These are phyloP conservation scores for Gynostemma pentaphyllum DNA, from an alignment of 306 rosid genomes.

Conservation along the genomic window DNA sequence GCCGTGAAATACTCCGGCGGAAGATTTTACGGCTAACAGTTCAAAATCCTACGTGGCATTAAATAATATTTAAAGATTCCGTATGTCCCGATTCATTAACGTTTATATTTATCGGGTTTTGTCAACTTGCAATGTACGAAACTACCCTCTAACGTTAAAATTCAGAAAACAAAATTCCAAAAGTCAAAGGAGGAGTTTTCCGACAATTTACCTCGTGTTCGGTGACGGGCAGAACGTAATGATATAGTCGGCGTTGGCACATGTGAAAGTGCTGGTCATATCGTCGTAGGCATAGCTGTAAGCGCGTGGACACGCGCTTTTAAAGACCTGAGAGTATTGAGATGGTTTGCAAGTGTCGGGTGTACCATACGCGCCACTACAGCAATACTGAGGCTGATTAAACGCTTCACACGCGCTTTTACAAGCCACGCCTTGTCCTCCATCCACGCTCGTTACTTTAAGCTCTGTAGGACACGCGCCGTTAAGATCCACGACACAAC, in stretches of 20 bases:
- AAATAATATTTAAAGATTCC: not conserved
- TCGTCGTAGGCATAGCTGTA: constrained; percentile 92
- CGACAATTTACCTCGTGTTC: constrained; percentile 46
- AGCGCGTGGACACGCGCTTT: constrained; percentile 72
- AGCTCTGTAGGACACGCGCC: constrained; percentile 45
- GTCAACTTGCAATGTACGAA: not conserved
- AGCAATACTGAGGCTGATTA: constrained; percentile 50
- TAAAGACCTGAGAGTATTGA: constrained; percentile 43
- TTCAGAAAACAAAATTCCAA: not conserved
- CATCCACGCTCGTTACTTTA: constrained; percentile 23
- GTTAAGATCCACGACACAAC: constrained; percentile 49
- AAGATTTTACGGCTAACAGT: too few species aligned
- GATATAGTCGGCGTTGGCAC: constrained; percentile 44
- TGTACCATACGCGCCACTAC: constrained; percentile 54
- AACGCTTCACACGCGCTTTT: constrained; percentile 87
- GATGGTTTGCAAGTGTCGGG: constrained; percentile 71
- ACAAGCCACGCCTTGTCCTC: constrained; percentile 44
- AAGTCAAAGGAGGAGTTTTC: not conserved
- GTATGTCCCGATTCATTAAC: not conserved
- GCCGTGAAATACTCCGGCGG: not conserved
- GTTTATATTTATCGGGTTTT: not conserved
- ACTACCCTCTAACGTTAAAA: not conserved
- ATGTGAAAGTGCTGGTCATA: constrained; percentile 70
- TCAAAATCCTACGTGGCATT: not conserved
- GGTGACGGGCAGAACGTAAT: constrained; percentile 62